Conservation (phyloP, 371 early-diverging fungal species). For the Rhizomucor miehei region DNA sequence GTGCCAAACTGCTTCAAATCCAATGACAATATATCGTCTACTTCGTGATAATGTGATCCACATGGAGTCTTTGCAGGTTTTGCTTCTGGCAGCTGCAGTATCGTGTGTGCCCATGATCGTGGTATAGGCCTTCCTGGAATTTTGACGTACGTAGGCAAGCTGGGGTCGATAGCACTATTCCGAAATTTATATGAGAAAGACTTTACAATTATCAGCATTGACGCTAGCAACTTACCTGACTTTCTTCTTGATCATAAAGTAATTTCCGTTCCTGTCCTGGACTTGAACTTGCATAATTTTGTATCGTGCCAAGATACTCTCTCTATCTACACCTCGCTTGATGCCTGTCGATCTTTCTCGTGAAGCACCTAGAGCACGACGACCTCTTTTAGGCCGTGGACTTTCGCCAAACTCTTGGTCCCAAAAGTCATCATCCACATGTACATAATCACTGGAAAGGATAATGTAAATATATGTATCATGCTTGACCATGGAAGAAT, state of each 20-base stretch:
- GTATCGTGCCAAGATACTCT: conserved; percentile 73
- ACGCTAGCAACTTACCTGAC: conserved; percentile 59
- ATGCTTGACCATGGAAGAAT: not conserved
- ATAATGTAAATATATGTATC: not conserved
- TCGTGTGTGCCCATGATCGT: conserved; percentile 81
- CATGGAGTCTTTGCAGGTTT: conserved; percentile 9
- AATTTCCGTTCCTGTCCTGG: conserved; percentile 80
- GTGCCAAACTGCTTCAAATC: conserved; percentile 60
- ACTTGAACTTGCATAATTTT: conserved; percentile 81
- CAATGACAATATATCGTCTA: conserved; percentile 30
- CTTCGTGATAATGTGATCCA: conserved; percentile 25
- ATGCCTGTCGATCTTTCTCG: conserved; percentile 20
- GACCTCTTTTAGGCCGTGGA: conserved; percentile 21
- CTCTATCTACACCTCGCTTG: conserved; percentile 48
- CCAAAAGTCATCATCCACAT: conserved; percentile 83
- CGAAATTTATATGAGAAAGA: not conserved
- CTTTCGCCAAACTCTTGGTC: conserved; percentile 71
- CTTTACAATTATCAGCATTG: not conserved
- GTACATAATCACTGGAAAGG: conserved; percentile 64
- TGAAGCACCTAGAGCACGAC: conserved; percentile 23
- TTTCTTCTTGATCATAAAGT: conserved; percentile 77
- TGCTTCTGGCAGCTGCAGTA: conserved; percentile 35
- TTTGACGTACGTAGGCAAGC: conserved; percentile 82
- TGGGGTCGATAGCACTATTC: conserved; percentile 69
- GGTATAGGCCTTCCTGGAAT: conserved; percentile 84